phyloP scores from a whole-genome alignment of 1,284 basidiomycete genomes.

The Phellopilus nigrolimitatus region DNA sequence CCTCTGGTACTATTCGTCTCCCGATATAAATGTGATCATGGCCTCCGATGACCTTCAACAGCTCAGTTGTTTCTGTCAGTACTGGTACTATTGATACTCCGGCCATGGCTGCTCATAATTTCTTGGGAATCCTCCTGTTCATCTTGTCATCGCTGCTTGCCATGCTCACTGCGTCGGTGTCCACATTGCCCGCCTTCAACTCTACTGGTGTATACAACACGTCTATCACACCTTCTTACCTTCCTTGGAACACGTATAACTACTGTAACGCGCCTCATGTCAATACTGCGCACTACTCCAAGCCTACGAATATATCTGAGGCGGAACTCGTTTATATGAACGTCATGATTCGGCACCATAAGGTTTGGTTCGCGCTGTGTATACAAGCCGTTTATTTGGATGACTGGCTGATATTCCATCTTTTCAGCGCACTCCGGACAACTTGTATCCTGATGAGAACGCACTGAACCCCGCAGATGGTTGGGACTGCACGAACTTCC shows the following conservation, averaged over 20 bases:
- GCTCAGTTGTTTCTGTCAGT: too few species aligned
- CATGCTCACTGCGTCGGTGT: neutral
- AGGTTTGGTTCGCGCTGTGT: constrained; percentile 28
- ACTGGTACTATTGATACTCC: too few species aligned
- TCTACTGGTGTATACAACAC: constrained; percentile 35
- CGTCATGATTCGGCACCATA: constrained; percentile 44
- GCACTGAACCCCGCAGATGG: constrained; percentile 36
- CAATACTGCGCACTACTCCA: constrained; percentile 34
- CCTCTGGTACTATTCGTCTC: too few species aligned
- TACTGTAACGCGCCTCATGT: constrained; percentile 53
- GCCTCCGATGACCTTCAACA: too few species aligned
- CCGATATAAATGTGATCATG: too few species aligned
- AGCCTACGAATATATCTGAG: constrained; percentile 26
- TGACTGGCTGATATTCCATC: too few species aligned
- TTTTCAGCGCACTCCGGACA: constrained; percentile 40
- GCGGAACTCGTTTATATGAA: constrained; percentile 38
- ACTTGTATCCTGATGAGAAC: constrained; percentile 44
- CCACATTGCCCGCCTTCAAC: neutral
- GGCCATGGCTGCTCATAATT: neutral
- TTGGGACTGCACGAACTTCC: constrained; percentile 39
- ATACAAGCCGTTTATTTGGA: neutral
- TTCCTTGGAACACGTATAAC: constrained; percentile 49
- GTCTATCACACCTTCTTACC: constrained; percentile 35
- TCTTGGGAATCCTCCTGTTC: too few species aligned
- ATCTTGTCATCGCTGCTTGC: too few species aligned